Conservation (phyloP, 1,139 yeast genomes). For the Protomyces lactucae-debilis region DNA sequence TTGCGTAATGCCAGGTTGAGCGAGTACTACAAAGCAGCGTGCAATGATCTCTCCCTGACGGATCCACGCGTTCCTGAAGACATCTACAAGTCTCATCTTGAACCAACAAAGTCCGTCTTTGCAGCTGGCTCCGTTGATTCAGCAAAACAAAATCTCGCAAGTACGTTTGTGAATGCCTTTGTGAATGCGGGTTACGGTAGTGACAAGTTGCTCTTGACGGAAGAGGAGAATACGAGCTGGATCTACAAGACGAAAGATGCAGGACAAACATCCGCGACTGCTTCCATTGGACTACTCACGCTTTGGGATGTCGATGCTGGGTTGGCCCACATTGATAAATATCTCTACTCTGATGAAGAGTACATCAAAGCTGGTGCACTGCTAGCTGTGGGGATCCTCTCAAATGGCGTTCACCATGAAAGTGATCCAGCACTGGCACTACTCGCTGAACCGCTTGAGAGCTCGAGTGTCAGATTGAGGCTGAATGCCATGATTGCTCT, state of each 20-base stretch:
- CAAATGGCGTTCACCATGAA: constrained; percentile 92
- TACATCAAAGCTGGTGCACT: constrained; percentile 95
- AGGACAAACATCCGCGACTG: constrained; percentile 93
- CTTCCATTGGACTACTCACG: constrained; percentile 81
- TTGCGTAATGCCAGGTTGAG: constrained; percentile 74
- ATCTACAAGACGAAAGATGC: constrained; percentile 86
- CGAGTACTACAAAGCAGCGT: constrained; percentile 73
- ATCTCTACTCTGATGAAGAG: constrained; percentile 76
- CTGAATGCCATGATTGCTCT: constrained; percentile 83
- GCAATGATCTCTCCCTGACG: constrained; percentile 77
- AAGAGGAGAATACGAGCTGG: constrained; percentile 74
- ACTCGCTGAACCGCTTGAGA: constrained; percentile 64
- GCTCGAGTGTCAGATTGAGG: constrained; percentile 53
- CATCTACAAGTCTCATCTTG: constrained; percentile 84
- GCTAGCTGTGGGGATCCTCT: constrained; percentile 91
- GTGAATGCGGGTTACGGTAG: constrained; percentile 85
- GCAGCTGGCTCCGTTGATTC: constrained; percentile 71
- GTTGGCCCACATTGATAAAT: constrained; percentile 81
- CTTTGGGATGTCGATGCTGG: constrained; percentile 93
- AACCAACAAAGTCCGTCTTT: constrained; percentile 56
- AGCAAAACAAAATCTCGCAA: constrained; percentile 93
- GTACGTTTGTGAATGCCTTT: constrained; percentile 87
- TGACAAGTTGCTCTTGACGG: constrained; percentile 62
- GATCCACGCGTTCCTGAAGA: constrained; percentile 95
- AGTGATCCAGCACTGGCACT: constrained; percentile 88